Base-by-base conservation (phyloP, 495 filamentous ascomycete genomes). In the Aspergillus indologenus region DNA sequence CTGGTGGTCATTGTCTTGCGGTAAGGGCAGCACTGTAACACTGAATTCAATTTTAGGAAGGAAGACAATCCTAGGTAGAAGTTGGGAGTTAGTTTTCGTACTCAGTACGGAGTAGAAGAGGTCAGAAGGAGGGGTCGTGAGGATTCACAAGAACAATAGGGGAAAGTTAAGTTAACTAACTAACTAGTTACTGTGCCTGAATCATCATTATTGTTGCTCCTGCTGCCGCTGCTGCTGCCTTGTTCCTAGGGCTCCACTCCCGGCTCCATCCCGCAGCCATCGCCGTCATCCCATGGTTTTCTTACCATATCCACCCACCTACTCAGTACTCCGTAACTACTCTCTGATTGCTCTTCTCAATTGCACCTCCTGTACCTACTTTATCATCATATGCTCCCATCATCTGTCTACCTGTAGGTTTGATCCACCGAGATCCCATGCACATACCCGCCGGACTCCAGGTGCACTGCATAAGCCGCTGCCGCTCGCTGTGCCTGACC, bases 391-490 rank as follows among this genome's bases (percentile, higher is more conserved):
- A 23, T 46, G 48, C 40, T 29, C 40, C 45, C 47, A 53, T 52
- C 53, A 23, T 31, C 29, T 22, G 29, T 60, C 29, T 50, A 24
- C 19, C 48, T 12, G 57, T 58, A 58, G 56, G 57, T 12, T 22
- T 60, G 26, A 40, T 55, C 51, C n/a, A 18, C 20, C 51, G 14
- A 22, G 29, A 56, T 52, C 52, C 20, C 22, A 15, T 21, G 40
- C 42, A 53, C 42, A 51, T 58, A 58, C 59, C 56, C 46, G 54
- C 47, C 52, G 29, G n/a, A 47, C 24, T 18, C 51, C 18, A 12
- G 24, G 5, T 24, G 46, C 19, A 50, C 21, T 19, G 31, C 21
- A 54, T 40, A 24, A 26, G 44, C 44, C 52, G 18, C 47, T 40
- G 18, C 48, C 40, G 47, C 22, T 17, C 47, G 47, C 22, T 24